Percentiles rank a stretch among this genome's conserved stretches.
phyloP scores from a whole-genome alignment of 2,329 filamentous ascomycete genomes.

The Venturia carpophila region DNA sequence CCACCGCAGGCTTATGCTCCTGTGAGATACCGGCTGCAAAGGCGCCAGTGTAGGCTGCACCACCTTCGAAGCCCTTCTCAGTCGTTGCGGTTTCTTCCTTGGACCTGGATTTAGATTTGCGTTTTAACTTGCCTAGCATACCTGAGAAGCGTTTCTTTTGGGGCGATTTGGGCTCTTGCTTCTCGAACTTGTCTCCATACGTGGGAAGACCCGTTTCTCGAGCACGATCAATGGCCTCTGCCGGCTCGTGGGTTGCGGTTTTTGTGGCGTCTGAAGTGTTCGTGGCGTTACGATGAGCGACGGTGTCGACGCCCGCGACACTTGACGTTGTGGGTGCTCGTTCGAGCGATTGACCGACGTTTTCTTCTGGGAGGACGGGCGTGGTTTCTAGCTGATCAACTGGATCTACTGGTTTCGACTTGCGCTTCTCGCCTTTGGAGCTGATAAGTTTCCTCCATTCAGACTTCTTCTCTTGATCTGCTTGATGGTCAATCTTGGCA shows the following conservation, averaged over 20 bases:
- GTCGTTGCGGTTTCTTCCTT: conserved; percentile 16
- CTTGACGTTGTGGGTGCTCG: conserved; percentile 6
- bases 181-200: background rate
- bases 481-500: conserved; percentile 32
- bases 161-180: background rate
- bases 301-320: background rate
- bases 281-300: background rate
- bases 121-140: conserved; percentile 33
- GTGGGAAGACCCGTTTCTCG: background rate
- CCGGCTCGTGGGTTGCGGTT: background rate
- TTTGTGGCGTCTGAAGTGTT: background rate
- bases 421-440: conserved; percentile 10
- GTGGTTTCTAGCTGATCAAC: background rate
- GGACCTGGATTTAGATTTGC: conserved; percentile 29
- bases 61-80: conserved; percentile 10
- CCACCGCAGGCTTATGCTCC: background rate
- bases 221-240: background rate
- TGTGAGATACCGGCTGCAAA: background rate
- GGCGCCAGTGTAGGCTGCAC: background rate
- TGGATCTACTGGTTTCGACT: conserved; percentile 1
- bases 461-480: conserved; percentile 34
- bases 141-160: conserved; percentile 30
- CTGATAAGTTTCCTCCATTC: conserved; percentile 10
- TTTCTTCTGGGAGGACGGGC: background rate
- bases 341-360: background rate